Evolutionary conservation across 1,284 basidiomycete genomes (phyloP), one percentile per base, ranked within the genome.

Genomic region (Agaricales sp.): DNA sequence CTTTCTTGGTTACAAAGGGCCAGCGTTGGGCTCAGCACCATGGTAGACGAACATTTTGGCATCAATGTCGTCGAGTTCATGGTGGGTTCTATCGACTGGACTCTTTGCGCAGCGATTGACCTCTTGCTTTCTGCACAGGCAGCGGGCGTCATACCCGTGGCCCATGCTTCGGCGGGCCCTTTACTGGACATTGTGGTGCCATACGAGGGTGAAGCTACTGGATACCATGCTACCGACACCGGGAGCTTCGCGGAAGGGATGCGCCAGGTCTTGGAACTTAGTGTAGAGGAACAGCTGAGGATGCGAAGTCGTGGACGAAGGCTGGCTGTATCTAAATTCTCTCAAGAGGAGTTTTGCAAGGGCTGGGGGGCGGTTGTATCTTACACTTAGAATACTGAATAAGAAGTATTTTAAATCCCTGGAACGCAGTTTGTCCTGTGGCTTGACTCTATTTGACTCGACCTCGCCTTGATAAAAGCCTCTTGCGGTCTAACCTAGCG

Each of bases 41-140:
- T 99, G 95, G 80, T 94, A 1, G 94, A 99, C 61, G 96, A 99
- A 65, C 95, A 99, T 63, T 99, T 99, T 58, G 96, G 96, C 1
- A 99, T 99, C 63, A 96, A 94, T 58, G 78, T 99, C 16, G 95
- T 99, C 4, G 95, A 99, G 63, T 95, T 91, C 58, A 95, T 98
- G 94, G 92, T 88, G 48, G 51, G 78, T 63, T 26, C 37, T 3
- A 39, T 48, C 44, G 20, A 58, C 49, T 3, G 46, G 20, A 51
- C 13, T n/a, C 25, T 43, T 43, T 54, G 13, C 16, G 8, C 39
- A 4, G 6, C n/a, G 18, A n/a, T 41, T n/a, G 39, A 8, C n/a
- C 30, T 20, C 6, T 8, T 18, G 39, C 19, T 4, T 41, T 41
- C 18, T 41, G 30, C 39, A 16, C 55, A 95, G 92, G 92, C 93